Conservation (phyloP, 257 asterid genomes). For the Ehretia macrophylla region DNA sequence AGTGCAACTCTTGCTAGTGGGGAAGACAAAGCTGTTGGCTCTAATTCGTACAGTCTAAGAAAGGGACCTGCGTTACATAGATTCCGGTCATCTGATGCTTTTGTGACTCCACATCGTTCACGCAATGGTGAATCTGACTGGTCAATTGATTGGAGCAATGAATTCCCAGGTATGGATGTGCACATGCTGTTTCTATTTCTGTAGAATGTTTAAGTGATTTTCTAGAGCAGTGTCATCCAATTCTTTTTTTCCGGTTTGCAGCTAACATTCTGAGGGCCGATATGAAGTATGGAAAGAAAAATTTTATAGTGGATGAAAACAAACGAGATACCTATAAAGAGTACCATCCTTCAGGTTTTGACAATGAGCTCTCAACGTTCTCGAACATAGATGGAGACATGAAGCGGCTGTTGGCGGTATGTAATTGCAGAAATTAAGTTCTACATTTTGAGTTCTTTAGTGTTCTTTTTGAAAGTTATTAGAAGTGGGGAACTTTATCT, state of each 20-base stretch:
- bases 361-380: constrained; percentile 31
- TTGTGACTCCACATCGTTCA: constrained; percentile 41
- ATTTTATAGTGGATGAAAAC: constrained; percentile 64
- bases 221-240: neutral
- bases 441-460: neutral
- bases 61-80: constrained; percentile 48
- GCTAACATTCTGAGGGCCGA: constrained; percentile 86
- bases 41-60: constrained; percentile 76
- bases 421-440: constrained; percentile 16
- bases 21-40: constrained; percentile 57
- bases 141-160: constrained; percentile 79
- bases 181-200: neutral
- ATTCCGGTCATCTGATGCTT: constrained; percentile 48
- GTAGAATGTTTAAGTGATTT: constrained; percentile 5
- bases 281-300: constrained; percentile 87
- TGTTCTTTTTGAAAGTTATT: neutral
- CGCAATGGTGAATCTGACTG: constrained; percentile 77
- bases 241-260: constrained; percentile 27
- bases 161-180: constrained; percentile 75
- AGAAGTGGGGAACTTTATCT: neutral
- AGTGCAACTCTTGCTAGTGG: constrained; percentile 52
- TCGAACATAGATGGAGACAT: constrained; percentile 44
- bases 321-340: constrained; percentile 81
- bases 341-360: constrained; percentile 34
- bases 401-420: constrained; percentile 62